Evolutionary conservation across 202 grass and related monocot species (phyloP).

Genomic region (Elaeis oleifera): DNA sequence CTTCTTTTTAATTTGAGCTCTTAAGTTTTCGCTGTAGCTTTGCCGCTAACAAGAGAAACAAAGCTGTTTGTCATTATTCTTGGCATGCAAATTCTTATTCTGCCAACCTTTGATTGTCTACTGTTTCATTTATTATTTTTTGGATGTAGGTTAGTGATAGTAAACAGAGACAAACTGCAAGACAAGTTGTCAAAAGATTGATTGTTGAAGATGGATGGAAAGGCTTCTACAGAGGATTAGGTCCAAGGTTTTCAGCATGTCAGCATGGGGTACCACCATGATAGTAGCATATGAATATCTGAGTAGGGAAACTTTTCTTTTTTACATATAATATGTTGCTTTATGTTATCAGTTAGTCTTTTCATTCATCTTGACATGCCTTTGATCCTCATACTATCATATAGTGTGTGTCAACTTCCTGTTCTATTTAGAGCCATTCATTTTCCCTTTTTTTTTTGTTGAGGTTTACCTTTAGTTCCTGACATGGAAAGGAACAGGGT

Average conservation of each 20-base stretch:
- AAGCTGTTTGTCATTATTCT: no score
- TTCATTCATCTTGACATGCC: no score
- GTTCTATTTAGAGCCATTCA: no score
- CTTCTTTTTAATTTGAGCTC: no score
- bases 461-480: no score
- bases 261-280: constrained; percentile 94
- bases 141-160: constrained; percentile 56
- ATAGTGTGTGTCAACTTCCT: no score
- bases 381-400: no score
- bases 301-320: constrained; percentile 39
- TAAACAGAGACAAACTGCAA: constrained; percentile 51
- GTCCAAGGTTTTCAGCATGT: constrained; percentile 96
- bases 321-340: constrained; percentile 4
- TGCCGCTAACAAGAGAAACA: no score
- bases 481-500: no score
- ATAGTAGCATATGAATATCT: constrained; percentile 95
- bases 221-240: constrained; percentile 90
- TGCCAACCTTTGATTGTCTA: neutral
- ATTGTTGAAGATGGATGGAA: constrained; percentile 91
- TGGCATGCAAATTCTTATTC: neutral
- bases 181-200: constrained; percentile 76
- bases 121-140: neutral
- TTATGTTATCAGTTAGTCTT: neutral
- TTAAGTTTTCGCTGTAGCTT: no score
- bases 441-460: no score